Evolutionary conservation across 225 moss, liverwort and hornwort genomes (phyloP).

Genomic region (Physcomitrium patens): DNA sequence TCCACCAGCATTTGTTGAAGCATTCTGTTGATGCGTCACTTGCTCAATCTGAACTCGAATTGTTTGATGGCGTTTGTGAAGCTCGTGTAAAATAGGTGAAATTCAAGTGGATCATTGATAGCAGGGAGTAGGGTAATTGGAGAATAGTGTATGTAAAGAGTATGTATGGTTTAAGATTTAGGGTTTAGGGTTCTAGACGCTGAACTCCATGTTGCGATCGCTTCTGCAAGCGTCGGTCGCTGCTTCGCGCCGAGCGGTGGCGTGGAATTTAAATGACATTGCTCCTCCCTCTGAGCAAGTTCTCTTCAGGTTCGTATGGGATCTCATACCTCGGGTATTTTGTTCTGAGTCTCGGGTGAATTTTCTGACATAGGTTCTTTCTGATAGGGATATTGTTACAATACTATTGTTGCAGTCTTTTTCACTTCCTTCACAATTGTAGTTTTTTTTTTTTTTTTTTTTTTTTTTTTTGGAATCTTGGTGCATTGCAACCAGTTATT

Average conservation of each 20-base stretch:
- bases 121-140: not conserved
- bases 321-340: too few species aligned
- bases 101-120: too few species aligned
- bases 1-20: too few species aligned
- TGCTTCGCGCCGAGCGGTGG: conserved; percentile 68
- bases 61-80: too few species aligned
- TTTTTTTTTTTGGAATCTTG: not conserved
- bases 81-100: too few species aligned
- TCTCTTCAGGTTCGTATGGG: conserved; percentile 54
- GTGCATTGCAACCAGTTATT: not conserved
- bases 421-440: not conserved
- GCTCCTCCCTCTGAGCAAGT: conserved; percentile 75
- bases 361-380: not conserved
- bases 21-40: too few species aligned
- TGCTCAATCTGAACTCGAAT: too few species aligned
- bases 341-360: conserved; percentile 8
- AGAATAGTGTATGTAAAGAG: not conserved
- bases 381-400: not conserved
- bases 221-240: conserved; percentile 51
- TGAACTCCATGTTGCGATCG: conserved; percentile 45
- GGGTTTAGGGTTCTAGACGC: conserved; percentile 15
- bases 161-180: not conserved
- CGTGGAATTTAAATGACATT: conserved; percentile 84
- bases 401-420: not conserved
- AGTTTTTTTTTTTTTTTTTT: conserved; percentile 4